Evolutionary conservation across 2,329 filamentous ascomycete genomes (phyloP).

Genomic region (Ceratocystis huliohia): DNA sequence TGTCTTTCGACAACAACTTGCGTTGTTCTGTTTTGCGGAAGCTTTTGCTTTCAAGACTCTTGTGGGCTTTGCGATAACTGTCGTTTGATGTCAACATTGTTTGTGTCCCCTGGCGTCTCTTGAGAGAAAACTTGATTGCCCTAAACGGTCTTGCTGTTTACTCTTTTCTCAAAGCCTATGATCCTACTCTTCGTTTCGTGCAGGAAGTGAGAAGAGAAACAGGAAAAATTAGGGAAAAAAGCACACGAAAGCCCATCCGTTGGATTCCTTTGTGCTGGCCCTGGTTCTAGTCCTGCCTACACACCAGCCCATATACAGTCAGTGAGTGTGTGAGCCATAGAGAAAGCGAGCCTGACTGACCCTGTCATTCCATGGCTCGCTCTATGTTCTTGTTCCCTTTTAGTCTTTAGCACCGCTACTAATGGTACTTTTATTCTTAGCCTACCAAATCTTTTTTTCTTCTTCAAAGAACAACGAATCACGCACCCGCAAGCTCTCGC

Average conservation of each 20-base stretch:
- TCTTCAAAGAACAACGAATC: neutral
- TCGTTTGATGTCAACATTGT: neutral
- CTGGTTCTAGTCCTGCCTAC: constrained; percentile 1
- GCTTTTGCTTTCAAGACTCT: no score
- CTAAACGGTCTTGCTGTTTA: constrained; percentile 1
- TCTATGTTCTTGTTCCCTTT: neutral
- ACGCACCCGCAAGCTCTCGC: neutral
- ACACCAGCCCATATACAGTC: constrained; percentile 3
- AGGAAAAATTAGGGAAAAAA: neutral
- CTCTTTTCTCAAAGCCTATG: neutral
- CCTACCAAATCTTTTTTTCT: constrained; percentile 4
- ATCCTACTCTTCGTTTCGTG: neutral
- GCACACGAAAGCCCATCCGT: neutral
- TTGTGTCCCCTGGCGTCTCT: neutral
- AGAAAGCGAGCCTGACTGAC: neutral
- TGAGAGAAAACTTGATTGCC: constrained; percentile 4
- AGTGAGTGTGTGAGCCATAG: neutral
- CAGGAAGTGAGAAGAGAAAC: neutral
- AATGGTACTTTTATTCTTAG: constrained; percentile 4
- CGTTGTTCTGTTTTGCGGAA: no score
- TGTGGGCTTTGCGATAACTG: neutral
- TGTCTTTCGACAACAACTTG: no score
- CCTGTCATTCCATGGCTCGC: neutral
- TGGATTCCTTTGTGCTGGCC: neutral
- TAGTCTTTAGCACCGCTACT: constrained; percentile 6